Conservation (phyloP, 208 protist genomes). For the Leptomonas pyrrhocoris region DNA sequence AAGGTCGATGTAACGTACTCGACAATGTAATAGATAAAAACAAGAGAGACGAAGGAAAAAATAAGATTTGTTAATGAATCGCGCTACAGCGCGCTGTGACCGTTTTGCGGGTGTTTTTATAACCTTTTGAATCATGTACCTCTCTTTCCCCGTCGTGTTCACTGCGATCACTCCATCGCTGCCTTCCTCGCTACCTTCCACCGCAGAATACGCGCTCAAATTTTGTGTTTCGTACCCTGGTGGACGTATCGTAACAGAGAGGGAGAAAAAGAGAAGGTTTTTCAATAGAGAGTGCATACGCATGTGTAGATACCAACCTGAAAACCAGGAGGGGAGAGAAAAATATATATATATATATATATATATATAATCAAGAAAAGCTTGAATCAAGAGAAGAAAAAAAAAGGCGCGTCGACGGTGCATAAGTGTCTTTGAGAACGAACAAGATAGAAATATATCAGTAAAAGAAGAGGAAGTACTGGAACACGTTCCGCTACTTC, state of each 20-base stretch:
- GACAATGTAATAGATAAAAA: background rate
- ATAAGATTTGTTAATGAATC: background rate
- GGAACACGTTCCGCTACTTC: no score
- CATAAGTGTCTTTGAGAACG: no score
- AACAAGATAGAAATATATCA: no score
- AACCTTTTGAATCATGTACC: background rate
- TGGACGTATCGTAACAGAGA: background rate
- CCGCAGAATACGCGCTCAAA: no score
- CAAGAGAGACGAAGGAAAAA: background rate
- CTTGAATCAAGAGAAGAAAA: background rate
- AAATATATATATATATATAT: conserved; percentile 5
- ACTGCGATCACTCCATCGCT: background rate
- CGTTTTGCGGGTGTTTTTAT: background rate
- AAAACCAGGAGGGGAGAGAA: background rate
- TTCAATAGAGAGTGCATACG: background rate
- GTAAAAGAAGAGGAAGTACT: no score
- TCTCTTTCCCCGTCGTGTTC: background rate
- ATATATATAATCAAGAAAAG: conserved; percentile 1
- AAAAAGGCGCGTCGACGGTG: no score
- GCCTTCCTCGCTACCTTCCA: background rate
- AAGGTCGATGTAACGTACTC: background rate
- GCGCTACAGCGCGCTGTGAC: background rate
- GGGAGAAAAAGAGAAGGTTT: background rate
- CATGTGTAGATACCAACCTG: background rate
- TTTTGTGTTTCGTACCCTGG: no score